phyloP scores from a whole-genome alignment of 768 basidiomycete species.

The Leccinum disarticulatum region DNA sequence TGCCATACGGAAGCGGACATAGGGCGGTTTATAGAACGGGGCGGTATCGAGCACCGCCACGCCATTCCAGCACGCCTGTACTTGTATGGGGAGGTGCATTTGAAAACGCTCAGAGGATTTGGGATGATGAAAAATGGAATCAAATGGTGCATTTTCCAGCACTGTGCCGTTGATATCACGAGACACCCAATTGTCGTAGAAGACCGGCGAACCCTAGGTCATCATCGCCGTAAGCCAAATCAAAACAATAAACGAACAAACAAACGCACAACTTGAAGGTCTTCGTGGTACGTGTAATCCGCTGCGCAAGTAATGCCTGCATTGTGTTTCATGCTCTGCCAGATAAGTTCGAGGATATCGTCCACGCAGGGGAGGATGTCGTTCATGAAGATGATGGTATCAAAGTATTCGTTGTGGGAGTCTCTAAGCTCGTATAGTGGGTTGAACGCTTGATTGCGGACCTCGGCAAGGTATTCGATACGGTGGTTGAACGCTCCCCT shows the following conservation, averaged over 20 bases:
- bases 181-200: constrained; percentile 99
- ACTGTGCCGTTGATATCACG: constrained; percentile 98
- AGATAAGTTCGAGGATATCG: constrained; percentile 96
- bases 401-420: constrained; percentile 90
- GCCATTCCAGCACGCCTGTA: constrained; percentile 99
- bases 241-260: background rate
- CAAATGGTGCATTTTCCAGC: constrained; percentile 96
- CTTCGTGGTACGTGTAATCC: constrained; percentile 99
- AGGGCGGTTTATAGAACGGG: constrained; percentile 89
- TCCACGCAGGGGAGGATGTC: constrained; percentile 98
- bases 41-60: constrained; percentile 94
- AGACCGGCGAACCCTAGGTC: constrained; percentile 75
- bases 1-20: constrained; percentile 96
- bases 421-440: constrained; percentile 94
- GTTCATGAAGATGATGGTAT: constrained; percentile 99
- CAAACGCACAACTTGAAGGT: constrained; percentile 70
- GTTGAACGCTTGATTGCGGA: constrained; percentile 96
- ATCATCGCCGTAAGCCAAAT: background rate
- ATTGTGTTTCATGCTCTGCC: constrained; percentile 89
- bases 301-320: constrained; percentile 98
- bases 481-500: constrained; percentile 97
- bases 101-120: constrained; percentile 81
- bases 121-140: constrained; percentile 86
- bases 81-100: constrained; percentile 89
- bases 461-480: constrained; percentile 99